phyloP scores from a whole-genome alignment of 2,329 filamentous ascomycete genomes.

The Talaromyces piceae region DNA sequence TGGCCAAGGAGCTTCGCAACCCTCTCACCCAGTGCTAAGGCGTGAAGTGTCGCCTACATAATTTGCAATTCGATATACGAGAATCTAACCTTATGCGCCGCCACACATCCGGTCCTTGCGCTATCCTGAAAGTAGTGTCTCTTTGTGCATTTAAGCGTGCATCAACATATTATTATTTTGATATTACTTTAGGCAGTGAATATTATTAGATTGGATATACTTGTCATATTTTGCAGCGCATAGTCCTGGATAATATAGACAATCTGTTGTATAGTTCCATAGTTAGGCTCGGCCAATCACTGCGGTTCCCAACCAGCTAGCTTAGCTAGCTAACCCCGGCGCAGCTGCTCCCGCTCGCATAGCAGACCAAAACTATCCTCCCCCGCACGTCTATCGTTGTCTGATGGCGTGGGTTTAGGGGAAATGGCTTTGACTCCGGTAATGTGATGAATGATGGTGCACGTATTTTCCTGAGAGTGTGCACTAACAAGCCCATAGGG shows the following conservation, averaged over 20 bases:
- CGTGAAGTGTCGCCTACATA: not conserved
- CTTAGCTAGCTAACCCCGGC: not conserved
- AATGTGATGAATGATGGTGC: conserved; percentile 8
- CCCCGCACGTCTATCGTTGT: conserved; percentile 5
- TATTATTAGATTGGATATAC: not conserved
- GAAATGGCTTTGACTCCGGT: conserved; percentile 41
- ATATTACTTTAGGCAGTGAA: not conserved
- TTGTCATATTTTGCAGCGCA: not conserved
- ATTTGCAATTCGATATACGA: not conserved
- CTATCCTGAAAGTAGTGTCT: too few species aligned
- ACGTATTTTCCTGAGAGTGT: not conserved
- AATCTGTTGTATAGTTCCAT: not conserved
- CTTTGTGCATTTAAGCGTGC: not conserved
- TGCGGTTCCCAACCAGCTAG: not conserved
- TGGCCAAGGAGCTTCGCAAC: conserved; percentile 10
- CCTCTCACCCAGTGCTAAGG: conserved; percentile 6
- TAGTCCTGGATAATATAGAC: not conserved
- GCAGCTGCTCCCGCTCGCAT: not conserved
- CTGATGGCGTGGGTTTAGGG: conserved; percentile 25
- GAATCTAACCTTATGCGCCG: not conserved
- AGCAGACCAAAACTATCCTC: not conserved
- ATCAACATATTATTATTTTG: not conserved
- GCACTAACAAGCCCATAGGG: conserved; percentile 52
- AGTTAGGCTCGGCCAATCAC: not conserved
- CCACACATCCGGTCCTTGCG: not conserved